Percentiles rank a stretch among this genome's conserved stretches.
Evolutionary conservation across 1,284 basidiomycete species (phyloP).

Genomic region (Ustilago tritici): DNA sequence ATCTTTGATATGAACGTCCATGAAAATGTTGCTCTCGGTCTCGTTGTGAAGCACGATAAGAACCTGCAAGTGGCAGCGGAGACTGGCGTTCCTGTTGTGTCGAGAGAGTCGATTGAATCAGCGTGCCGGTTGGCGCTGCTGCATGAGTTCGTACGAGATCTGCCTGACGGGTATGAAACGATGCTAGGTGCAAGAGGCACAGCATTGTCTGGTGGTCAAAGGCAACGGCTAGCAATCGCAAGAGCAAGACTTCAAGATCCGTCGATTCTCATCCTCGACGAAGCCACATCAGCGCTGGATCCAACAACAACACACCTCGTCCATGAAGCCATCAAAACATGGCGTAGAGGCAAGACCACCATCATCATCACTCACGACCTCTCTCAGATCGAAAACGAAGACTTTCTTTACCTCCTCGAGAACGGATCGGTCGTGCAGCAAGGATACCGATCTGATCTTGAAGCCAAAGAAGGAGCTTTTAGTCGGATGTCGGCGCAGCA

Average conservation of each 20-base stretch:
- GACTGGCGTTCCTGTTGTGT: constrained; percentile 46
- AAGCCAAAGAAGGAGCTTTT: constrained; percentile 65
- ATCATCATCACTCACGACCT: constrained; percentile 97
- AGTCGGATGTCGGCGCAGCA: constrained; percentile 19
- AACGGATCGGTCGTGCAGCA: constrained; percentile 85
- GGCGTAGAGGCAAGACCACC: constrained; percentile 86
- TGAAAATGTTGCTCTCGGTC: constrained; percentile 88
- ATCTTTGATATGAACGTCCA: constrained; percentile 85
- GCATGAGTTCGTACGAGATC: constrained; percentile 84
- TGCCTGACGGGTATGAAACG: constrained; percentile 91
- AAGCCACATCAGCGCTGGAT: constrained; percentile 95
- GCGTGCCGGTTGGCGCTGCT: constrained; percentile 88
- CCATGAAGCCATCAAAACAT: constrained; percentile 85
- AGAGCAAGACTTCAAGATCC: constrained; percentile 88
- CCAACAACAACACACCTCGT: constrained; percentile 86
- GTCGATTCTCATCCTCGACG: constrained; percentile 90
- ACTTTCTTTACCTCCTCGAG: constrained; percentile 93
- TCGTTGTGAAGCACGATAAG: constrained; percentile 57
- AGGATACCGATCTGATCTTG: constrained; percentile 84
- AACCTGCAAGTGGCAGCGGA: neutral
- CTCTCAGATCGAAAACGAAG: constrained; percentile 79
- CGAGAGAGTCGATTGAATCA: constrained; percentile 78
- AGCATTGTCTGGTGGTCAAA: constrained; percentile 89
- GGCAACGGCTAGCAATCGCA: constrained; percentile 90
- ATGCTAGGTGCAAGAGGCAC: constrained; percentile 78